A percentile compares a stretch with the other conserved stretches of the same genome.
These are phyloP conservation scores for Coleophoma eucalyptorum DNA, from an alignment of 2,329 filamentous ascomycete species.

Conservation along the genomic window DNA sequence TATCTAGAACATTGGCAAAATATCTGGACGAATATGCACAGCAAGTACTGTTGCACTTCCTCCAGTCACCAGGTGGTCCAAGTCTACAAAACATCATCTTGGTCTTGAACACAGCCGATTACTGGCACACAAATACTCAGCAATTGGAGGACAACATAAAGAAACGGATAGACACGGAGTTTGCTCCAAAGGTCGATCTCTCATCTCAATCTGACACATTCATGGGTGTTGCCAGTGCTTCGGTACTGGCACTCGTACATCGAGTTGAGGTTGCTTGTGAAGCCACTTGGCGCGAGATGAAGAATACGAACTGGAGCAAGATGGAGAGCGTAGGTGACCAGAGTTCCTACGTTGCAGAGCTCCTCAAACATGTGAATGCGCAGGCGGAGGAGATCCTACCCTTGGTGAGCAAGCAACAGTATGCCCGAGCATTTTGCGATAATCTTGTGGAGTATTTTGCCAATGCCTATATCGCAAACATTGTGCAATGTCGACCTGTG, in stretches of 20 bases:
- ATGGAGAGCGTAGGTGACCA: constrained; percentile 93
- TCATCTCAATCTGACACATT: constrained; percentile 94
- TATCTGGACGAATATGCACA: constrained; percentile 96
- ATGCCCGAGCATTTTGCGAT: constrained; percentile 90
- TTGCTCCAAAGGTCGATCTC: constrained; percentile 75
- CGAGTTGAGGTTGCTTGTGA: constrained; percentile 81
- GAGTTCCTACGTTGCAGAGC: constrained; percentile 83
- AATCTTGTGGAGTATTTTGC: constrained; percentile 89
- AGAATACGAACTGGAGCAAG: constrained; percentile 89
- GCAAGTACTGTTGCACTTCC: constrained; percentile 75
- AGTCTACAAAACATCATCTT: constrained; percentile 73
- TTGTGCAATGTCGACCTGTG: constrained; percentile 86
- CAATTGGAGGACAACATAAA: constrained; percentile 95
- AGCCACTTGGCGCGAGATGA: constrained; percentile 93
- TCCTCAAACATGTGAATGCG: constrained; percentile 69
- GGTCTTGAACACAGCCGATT: constrained; percentile 94
- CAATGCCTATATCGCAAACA: constrained; percentile 73
- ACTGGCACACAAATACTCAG: constrained; percentile 90
- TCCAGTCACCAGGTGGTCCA: constrained; percentile 46
- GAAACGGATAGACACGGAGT: constrained; percentile 77
- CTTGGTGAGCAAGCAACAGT: constrained; percentile 84
- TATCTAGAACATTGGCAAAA: constrained; percentile 82
- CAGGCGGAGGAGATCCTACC: constrained; percentile 72
- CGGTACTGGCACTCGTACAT: constrained; percentile 78
- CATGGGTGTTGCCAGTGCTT: constrained; percentile 87